Base-by-base conservation (phyloP, 345 rosid species). In the Salix caprea region DNA sequence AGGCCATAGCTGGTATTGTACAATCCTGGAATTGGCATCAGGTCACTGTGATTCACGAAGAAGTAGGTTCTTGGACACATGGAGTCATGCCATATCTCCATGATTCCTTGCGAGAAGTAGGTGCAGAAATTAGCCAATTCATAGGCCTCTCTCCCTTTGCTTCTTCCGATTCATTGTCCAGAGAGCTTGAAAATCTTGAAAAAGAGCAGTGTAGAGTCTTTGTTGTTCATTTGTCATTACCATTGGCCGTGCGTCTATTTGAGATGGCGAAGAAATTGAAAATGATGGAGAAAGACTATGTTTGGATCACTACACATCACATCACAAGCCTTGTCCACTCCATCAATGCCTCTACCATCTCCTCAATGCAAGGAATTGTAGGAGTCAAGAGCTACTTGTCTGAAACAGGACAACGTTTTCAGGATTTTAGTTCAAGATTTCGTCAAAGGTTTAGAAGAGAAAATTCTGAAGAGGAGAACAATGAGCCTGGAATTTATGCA, bases 261-360 rank as follows among this genome's bases (percentile, higher is more conserved):
- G n/a, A 71, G 72, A 56, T 0, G 30, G 85, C 87, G 4, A 82
- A 74, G 65, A 61, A 69, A 21, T 39, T 77, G 79, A 69, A 46
- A 14, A 82, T 84, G 81, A 79, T 82, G 83, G 81, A 82, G 50
- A 69, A 79, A 14, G 87, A 69, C 28, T 79, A 70, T 58, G 83
- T 79, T 5, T 84, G 87, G 87, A 84, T 84, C 65, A 54, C 81
- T 10, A 82, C 85, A 36, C 65, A 72, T 52, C 21, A 72, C 30
- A 19, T 84, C 50, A 74, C 85, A 39, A 72, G 78, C 28, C 78
- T 74, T 36, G 46, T 68, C 8, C 70, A 79, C 42, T 70, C 81
- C 26, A 6, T 79, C 15, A 24, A 74, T 30, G 44, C 75, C 19
- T 77, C 77, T 6, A 34, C 61, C 39, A 61, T 79, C 9, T 64